Conservation (phyloP, 768 basidiomycete species). For the Terana coerulea region DNA sequence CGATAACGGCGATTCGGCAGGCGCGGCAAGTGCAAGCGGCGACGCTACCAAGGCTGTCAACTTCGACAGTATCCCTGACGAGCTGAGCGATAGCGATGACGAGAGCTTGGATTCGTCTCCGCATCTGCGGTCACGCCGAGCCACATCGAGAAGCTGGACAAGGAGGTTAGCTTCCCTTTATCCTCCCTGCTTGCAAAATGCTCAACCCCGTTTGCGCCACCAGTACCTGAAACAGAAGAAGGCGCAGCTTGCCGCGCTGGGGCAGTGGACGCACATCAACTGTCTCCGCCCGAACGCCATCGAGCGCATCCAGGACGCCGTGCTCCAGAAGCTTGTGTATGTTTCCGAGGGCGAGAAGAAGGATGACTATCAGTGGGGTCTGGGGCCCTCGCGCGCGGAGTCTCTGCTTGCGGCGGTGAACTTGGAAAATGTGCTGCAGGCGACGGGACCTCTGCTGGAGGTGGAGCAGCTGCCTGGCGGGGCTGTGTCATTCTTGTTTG, state of each 20-base stretch:
- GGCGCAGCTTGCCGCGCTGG: constrained; percentile 63
- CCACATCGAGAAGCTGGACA: constrained; percentile 43
- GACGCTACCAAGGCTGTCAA: constrained; percentile 22
- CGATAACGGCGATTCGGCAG: constrained; percentile 22
- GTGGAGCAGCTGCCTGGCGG: constrained; percentile 57
- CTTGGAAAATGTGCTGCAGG: constrained; percentile 41
- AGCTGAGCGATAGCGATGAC: constrained; percentile 24
- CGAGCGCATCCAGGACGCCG: constrained; percentile 58
- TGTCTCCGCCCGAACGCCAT: constrained; percentile 47
- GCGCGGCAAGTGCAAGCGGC: constrained; percentile 10
- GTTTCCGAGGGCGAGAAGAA: constrained; percentile 14
- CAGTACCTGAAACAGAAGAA: constrained; percentile 70
- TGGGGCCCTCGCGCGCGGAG: constrained; percentile 26
- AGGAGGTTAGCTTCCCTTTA: constrained; percentile 35
- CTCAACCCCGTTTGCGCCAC: background rate
- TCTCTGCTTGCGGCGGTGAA: constrained; percentile 43
- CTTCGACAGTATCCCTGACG: too few species aligned
- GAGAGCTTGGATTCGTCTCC: constrained; percentile 50
- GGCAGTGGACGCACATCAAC: constrained; percentile 84
- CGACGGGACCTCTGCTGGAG: constrained; percentile 31
- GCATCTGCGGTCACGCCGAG: constrained; percentile 59
- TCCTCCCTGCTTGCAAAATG: constrained; percentile 12
- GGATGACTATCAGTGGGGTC: background rate
- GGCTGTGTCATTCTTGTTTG: constrained; percentile 73
- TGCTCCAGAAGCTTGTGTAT: constrained; percentile 52